Evolutionary conservation across 129 eudicot genomes (phyloP).

Genomic region (Heracleum sosnowskyi): DNA sequence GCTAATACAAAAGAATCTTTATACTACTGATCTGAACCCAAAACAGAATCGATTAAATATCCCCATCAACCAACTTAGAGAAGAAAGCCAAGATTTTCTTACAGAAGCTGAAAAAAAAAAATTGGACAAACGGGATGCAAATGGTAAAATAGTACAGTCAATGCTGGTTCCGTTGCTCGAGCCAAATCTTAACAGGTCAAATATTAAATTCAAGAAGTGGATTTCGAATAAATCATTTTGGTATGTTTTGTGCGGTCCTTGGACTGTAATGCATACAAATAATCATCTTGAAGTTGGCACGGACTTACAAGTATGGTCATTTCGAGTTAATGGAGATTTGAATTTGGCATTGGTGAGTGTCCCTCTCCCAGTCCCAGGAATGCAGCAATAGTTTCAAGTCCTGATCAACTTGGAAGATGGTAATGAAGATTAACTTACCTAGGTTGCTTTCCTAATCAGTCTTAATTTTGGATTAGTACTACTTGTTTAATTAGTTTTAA

Average conservation of each 20-base stretch:
- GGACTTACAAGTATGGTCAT: background rate
- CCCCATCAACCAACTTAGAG: background rate
- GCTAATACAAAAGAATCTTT: background rate
- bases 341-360: background rate
- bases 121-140: background rate
- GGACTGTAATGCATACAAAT: background rate
- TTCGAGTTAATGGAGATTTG: background rate
- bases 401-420: no score
- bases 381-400: background rate
- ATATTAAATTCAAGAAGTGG: background rate
- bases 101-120: background rate
- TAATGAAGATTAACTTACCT: background rate
- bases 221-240: background rate
- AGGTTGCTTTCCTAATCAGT: background rate
- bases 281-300: background rate
- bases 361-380: background rate
- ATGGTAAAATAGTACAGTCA: background rate
- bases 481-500: no score
- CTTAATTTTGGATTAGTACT: no score
- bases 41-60: background rate
- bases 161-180: background rate
- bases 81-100: background rate
- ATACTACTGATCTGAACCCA: background rate
- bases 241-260: background rate
- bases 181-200: background rate